A percentile compares a stretch with the other conserved stretches of the same genome.
Conservation (phyloP, 2,329 filamentous ascomycete genomes). For the Septoria petroselini region DNA sequence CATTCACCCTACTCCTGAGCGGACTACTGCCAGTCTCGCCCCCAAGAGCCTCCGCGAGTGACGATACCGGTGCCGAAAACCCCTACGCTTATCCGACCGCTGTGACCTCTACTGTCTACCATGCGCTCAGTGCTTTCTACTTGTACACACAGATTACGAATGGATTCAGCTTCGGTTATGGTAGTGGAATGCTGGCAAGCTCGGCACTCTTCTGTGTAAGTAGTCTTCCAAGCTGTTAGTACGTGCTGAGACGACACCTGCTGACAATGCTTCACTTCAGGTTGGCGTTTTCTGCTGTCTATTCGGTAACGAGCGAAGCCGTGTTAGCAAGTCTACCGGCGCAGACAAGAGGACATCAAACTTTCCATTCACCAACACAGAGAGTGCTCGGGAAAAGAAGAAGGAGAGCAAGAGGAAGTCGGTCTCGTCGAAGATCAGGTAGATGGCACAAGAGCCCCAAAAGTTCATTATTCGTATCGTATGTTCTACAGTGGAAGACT, state of each 20-base stretch:
- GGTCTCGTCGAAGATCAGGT: slow-evolving; percentile 25
- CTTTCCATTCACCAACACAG: slow-evolving; percentile 61
- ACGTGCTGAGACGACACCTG: no score
- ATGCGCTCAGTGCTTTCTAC: slow-evolving; percentile 61
- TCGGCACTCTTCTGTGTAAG: slow-evolving; percentile 44
- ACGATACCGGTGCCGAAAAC: slow-evolving; percentile 1
- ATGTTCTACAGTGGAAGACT: slow-evolving; percentile 3
- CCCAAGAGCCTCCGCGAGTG: slow-evolving; percentile 5
- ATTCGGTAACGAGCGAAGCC: slow-evolving; percentile 55
- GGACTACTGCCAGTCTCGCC: slow-evolving; percentile 63
- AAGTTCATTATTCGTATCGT: slow-evolving; percentile 3
- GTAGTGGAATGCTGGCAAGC: slow-evolving; percentile 59
- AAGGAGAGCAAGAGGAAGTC: slow-evolving; percentile 33
- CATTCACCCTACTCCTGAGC: slow-evolving; percentile 65
- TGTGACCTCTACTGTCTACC: slow-evolving; percentile 62
- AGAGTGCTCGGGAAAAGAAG: slow-evolving; percentile 34
- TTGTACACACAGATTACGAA: slow-evolving; percentile 65
- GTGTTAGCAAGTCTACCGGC: slow-evolving; percentile 61
- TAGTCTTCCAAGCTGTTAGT: not conserved
- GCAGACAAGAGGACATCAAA: slow-evolving; percentile 65
- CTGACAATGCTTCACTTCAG: no score
- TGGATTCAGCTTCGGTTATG: slow-evolving; percentile 53
- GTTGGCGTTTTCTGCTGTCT: slow-evolving; percentile 64
- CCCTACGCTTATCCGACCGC: slow-evolving; percentile 56
- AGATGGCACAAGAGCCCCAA: not conserved